Base-by-base conservation (phyloP, 805 yeast species). In the Kodamaea hsintzibuensis region DNA sequence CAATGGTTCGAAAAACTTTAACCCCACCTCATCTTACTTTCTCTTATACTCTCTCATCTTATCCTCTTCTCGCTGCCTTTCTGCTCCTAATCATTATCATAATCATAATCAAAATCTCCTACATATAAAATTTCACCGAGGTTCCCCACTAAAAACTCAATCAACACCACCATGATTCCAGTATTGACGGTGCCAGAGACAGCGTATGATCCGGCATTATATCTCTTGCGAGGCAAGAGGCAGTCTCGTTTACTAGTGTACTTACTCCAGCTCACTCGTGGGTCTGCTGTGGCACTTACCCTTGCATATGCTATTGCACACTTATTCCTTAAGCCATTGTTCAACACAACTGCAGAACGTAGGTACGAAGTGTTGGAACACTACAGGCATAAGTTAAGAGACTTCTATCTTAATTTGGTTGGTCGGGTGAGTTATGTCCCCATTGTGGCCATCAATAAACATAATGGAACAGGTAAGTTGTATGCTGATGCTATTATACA, bases 131-230 rank as follows among this genome's bases (percentile, higher is more conserved):
- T 8, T 9, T 4, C n/a, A 27, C 49, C 49, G 49, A 51, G 49
- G 54, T 35, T 46, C 49, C 49, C 49, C 49, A 37, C 49, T 19
- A 46, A 43, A 13, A 47, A 18, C 25, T 44, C 49, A 40, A 35
- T 30, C 45, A 22, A 22, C 25, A 37, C 17, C 14, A 55, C 58
- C 61, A 57, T 63, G 42, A 67, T 74, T 9, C 77, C 77, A 1
- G 57, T 67, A 19, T 61, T 75, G 27, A 72, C 79, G 2, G 72
- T 76, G 1, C 78, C 80, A 2, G 80, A 76, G 53, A 48, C 73
- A 1, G 72, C 79, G 0, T 76, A 67, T 56, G 74, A 76, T 50
- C 65, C 73, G 2, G 57, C 60, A 14, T 56, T 62, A 5, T 72
- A 66, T 49, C 38, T 50, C 14, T 46, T 57, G 14, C 50, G 59